These are phyloP conservation scores for Aspergillus steynii DNA, from an alignment of 495 filamentous ascomycete species.

Conservation along the genomic window DNA sequence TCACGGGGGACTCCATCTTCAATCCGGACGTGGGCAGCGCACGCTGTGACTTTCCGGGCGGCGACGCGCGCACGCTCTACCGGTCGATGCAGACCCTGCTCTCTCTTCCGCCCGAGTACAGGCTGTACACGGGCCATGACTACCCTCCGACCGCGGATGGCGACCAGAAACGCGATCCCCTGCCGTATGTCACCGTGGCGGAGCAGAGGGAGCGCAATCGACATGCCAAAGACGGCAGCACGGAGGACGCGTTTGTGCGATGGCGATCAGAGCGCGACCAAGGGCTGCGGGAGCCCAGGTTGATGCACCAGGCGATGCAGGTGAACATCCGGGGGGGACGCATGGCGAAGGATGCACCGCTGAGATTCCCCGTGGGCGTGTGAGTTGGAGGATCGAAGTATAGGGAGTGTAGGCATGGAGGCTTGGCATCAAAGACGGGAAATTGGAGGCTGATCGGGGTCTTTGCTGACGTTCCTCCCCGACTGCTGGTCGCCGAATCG, in stretches of 20 bases:
- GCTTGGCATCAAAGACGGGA: not conserved
- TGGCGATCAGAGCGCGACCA: constrained; percentile 44
- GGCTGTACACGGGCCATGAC: constrained; percentile 46
- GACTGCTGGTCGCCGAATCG: constrained; percentile 22
- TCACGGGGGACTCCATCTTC: constrained; percentile 57
- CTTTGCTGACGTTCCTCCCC: not conserved
- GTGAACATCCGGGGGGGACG: constrained; percentile 44
- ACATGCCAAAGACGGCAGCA: constrained; percentile 43
- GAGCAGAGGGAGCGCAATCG: constrained; percentile 50
- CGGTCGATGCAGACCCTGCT: constrained; percentile 46
- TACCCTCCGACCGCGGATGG: constrained; percentile 35
- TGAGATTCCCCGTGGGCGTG: no score
- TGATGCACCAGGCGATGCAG: constrained; percentile 55
- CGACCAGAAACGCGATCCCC: constrained; percentile 15
- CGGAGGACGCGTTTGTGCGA: constrained; percentile 45
- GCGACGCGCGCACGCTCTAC: constrained; percentile 40
- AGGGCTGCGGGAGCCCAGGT: constrained; percentile 40
- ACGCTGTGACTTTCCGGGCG: constrained; percentile 57
- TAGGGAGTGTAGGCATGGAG: not conserved
- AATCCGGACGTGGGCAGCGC: constrained; percentile 54
- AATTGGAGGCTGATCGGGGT: not conserved
- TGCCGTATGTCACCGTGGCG: constrained; percentile 44
- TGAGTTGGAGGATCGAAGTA: not conserved
- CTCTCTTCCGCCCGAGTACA: constrained; percentile 36
- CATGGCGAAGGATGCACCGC: not conserved